Evolutionary conservation across 805 yeast genomes (phyloP).

Genomic region (Kodamaea restingae): DNA sequence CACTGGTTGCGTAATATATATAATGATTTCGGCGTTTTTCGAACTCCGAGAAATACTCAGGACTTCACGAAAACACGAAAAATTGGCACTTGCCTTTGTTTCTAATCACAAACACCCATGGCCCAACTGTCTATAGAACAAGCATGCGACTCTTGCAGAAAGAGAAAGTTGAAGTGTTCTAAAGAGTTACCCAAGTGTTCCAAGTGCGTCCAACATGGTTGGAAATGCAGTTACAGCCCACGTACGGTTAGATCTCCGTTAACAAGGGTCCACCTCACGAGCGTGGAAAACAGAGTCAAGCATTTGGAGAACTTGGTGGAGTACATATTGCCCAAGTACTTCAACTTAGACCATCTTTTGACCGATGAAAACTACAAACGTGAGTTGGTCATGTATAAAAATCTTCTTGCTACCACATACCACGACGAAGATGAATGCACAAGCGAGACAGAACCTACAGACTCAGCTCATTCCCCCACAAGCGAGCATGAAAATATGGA

Average conservation of each 20-base stretch:
- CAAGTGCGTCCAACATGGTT: constrained; percentile 65
- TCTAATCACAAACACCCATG: constrained; percentile 1
- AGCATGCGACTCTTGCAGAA: constrained; percentile 81
- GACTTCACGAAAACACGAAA: background rate
- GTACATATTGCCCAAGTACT: constrained; percentile 27
- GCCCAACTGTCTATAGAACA: constrained; percentile 39
- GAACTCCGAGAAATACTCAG: constrained; percentile 1
- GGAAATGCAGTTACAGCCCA: constrained; percentile 80
- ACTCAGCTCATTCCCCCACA: constrained; percentile 4
- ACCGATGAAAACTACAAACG: constrained; percentile 16
- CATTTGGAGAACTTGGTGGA: constrained; percentile 28
- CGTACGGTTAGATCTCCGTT: constrained; percentile 73
- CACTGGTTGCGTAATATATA: constrained; percentile 3
- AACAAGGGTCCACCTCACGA: constrained; percentile 75
- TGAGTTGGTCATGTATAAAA: constrained; percentile 8
- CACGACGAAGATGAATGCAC: constrained; percentile 7
- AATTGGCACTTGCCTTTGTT: background rate
- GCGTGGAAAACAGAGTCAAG: constrained; percentile 53
- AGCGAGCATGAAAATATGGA: background rate
- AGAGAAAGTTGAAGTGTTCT: constrained; percentile 75
- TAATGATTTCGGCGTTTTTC: constrained; percentile 1
- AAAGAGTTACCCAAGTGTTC: constrained; percentile 73
- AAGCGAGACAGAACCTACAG: constrained; percentile 5
- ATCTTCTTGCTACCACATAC: constrained; percentile 8
- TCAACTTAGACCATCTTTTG: constrained; percentile 18